Percentiles rank a stretch among this genome's conserved stretches.
Evolutionary conservation across 495 filamentous ascomycete genomes (phyloP).

Genomic region (Mycothermus thermophilus): DNA sequence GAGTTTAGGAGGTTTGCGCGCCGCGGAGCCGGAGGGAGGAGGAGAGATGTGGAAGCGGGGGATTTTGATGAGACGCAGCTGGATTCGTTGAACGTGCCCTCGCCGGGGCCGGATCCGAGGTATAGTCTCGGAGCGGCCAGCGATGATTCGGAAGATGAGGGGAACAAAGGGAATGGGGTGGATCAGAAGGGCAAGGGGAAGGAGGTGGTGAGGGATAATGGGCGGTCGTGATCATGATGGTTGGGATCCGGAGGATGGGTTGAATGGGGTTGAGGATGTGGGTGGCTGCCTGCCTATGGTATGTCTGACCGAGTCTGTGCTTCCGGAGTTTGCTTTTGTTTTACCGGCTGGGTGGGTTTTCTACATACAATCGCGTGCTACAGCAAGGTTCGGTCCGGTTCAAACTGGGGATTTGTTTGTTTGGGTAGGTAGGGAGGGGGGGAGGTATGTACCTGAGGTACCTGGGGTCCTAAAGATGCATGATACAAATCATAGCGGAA

Average conservation of each 20-base stretch:
- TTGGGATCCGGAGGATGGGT: not conserved
- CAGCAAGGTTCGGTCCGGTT: too few relatives aligned
- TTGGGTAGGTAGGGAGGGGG: too few relatives aligned
- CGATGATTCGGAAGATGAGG: constrained; percentile 35
- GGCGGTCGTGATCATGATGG: not conserved
- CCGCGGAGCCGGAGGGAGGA: not conserved
- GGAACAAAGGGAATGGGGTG: constrained; percentile 7
- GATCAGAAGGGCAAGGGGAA: constrained; percentile 5
- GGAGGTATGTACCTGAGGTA: too few relatives aligned
- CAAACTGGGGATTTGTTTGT: too few relatives aligned
- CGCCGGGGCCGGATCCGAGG: constrained; percentile 28
- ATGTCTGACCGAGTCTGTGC: too few relatives aligned
- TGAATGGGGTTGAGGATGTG: not conserved
- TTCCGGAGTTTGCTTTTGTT: too few relatives aligned
- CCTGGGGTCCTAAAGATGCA: too few relatives aligned
- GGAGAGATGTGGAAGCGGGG: constrained; percentile 6
- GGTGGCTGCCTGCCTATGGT: too few relatives aligned
- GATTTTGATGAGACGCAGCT: constrained; percentile 77
- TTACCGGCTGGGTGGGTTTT: too few relatives aligned
- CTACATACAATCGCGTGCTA: too few relatives aligned
- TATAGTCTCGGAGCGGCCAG: constrained; percentile 49
- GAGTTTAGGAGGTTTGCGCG: not conserved
- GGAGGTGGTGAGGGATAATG: constrained; percentile 2
- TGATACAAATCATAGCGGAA: too few relatives aligned
- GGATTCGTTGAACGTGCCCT: constrained; percentile 52